phyloP scores from a whole-genome alignment of 2,329 filamentous ascomycete species.

The Phialocephala sp. region DNA sequence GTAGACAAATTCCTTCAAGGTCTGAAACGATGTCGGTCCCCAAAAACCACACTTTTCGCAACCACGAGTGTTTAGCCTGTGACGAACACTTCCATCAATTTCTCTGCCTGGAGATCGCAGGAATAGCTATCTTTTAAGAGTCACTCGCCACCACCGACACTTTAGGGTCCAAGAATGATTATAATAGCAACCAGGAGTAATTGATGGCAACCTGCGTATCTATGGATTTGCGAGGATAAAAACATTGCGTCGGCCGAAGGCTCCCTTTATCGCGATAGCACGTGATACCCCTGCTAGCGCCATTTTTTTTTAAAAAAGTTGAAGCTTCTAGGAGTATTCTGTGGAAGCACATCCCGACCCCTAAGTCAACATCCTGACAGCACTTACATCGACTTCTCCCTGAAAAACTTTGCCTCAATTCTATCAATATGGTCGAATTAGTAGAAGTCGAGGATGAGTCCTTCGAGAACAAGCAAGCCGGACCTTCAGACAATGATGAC shows the following conservation, averaged over 20 bases:
- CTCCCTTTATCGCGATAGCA: not conserved
- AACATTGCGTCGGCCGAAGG: not conserved
- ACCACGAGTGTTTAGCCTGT: no score
- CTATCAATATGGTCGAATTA: constrained; percentile 82
- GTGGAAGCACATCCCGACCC: not conserved
- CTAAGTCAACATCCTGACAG: constrained; percentile 29
- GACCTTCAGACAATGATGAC: constrained; percentile 72
- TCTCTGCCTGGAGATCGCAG: constrained; percentile 30
- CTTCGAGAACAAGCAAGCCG: constrained; percentile 75
- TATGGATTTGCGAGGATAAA: not conserved
- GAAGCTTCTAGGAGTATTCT: constrained; percentile 4
- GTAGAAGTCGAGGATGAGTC: constrained; percentile 97
- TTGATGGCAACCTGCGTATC: not conserved
- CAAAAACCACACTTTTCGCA: no score
- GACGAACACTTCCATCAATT: constrained; percentile 11
- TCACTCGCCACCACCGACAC: constrained; percentile 29
- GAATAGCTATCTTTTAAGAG: constrained; percentile 28
- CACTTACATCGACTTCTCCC: constrained; percentile 39
- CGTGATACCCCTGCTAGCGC: constrained; percentile 9
- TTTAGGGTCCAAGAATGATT: constrained; percentile 3
- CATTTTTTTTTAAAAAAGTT: constrained; percentile 9
- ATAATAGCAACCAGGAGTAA: not conserved
- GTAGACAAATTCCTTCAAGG: no score
- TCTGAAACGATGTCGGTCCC: no score
- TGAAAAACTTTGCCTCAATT: not conserved